phyloP scores from a whole-genome alignment of 768 basidiomycete species.

The Rhizopogon vulgaris region DNA sequence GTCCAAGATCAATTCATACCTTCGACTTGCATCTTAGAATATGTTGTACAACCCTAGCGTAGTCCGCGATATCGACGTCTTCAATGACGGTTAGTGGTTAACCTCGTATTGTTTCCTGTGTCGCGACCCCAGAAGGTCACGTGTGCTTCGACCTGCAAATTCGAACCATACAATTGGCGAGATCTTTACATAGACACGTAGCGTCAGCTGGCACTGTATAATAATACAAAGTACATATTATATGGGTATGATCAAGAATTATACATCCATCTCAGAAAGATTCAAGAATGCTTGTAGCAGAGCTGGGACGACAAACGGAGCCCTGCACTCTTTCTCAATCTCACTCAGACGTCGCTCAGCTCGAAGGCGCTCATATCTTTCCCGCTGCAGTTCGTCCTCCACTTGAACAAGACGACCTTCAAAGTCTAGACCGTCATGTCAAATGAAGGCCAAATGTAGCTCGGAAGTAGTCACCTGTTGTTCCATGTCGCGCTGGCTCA shows the following conservation, averaged over 20 bases:
- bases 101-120: no score
- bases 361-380: slow-evolving; percentile 31
- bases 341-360: slow-evolving; percentile 41
- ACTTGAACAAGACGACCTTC: slow-evolving; percentile 21
- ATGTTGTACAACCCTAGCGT: not conserved
- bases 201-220: no score
- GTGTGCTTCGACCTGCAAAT: not conserved
- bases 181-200: not conserved
- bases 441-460: not conserved
- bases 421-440: slow-evolving; percentile 12
- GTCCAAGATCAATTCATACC: not conserved
- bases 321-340: slow-evolving; percentile 41
- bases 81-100: not conserved
- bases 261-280: slow-evolving; percentile 34
- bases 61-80: not conserved
- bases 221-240: no score
- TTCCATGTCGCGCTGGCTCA: no score
- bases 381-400: slow-evolving; percentile 30
- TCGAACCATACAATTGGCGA: not conserved
- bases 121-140: not conserved
- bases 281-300: slow-evolving; percentile 47
- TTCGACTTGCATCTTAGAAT: slow-evolving; percentile 1
- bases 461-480: no score
- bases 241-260: no score
- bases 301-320: slow-evolving; percentile 53